Base-by-base conservation (phyloP, 2,329 filamentous ascomycete species). In the Pseudocercospora macadamiae region DNA sequence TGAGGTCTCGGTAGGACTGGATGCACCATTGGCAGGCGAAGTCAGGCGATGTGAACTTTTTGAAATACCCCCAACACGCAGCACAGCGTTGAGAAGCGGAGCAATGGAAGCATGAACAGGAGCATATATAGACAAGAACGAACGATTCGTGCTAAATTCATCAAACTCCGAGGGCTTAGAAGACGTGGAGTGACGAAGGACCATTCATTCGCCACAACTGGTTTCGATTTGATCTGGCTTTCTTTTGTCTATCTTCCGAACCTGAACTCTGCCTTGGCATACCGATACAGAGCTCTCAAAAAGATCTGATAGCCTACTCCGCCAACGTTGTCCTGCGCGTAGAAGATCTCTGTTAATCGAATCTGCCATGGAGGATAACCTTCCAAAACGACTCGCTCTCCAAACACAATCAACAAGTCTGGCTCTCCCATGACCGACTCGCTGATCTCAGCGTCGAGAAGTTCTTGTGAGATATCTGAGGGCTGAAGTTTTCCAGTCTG, bases 281-380 rank as follows among this genome's bases (percentile, higher is more conserved):
- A 99, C 69, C 89, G 91, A 74, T 90, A 89, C 67, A 99, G 77
- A 1, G 89, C 93, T 63, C 88, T 84, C 64, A 97, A 80, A 74
- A 97, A 99, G 26, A 96, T 89, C 72, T 97, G 93, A 75, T 99
- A 99, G 44, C 92, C 92, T 16, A 99, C 93, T 1, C 87, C 87
- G 63, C 64, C 69, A 8, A 56, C 60, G 55, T 73, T 66, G 54
- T 69, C 62, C 51, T 64, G 65, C 51, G 83, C 84, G 73, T 79
- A 85, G 72, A 93, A 97, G 58, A 99, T 97, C 80, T 99, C 95
- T 0, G 93, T 97, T 71, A 99, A 79, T 42, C 95, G 85, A 62
- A 97, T 84, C 76, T 97, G 95, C 95, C 95, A 99, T 1, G 95
- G 95, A 8, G 95, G 95, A 73, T 97, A 99, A 8, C 95, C 92